Evolutionary conservation across 179 eudicot genomes (phyloP), one percentile per base, ranked within the genome.

Genomic region (Silene vulgaris): DNA sequence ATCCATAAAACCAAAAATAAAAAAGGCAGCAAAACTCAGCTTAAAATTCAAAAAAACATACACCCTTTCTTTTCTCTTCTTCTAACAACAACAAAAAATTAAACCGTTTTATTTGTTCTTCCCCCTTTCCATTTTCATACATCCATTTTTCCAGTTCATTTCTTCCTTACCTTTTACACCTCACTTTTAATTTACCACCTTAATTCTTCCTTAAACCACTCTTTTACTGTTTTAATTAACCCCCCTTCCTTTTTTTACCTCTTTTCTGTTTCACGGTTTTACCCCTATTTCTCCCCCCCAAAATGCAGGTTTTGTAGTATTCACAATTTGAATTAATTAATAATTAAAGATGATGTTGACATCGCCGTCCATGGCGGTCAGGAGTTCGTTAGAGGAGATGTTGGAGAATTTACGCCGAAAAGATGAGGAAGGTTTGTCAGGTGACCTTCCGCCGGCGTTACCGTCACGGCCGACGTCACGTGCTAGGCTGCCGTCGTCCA

Each of bases 341-440:
- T 23, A 23, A 23, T 23, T 2, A 37, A 69, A 20, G 71, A 89
- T 89, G 91, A 16, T 84, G 80, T 74, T 87, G 35, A 59, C 72
- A 37, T 84, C 96, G 61, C 86, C 90, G 32, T 8, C 86, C 59
- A 78, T 88, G 54, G 65, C 76, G 71, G 65, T 74, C 57, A 79
- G 90, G 60, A 92, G 96, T 66, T 94, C 96, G 19, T 65, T 94
- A 19, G 98, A 94, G 79, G 96, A 88, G 82, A 90, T 94, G 98
- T 80, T 94, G 30, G 95, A 92, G 7, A 86, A 86, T 30, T 88
- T 94, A 69, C 87, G 86, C 57, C 84, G 77, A 26, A 77, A 76
- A 67, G 97, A 89, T 2, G 89, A 87, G 67, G 76, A 69, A 40
- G 9, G 68, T 78, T 83, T 60, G 78, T 81, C 89, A 0, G 79